Evolutionary conservation across 768 basidiomycete genomes (phyloP), one percentile per base, ranked within the genome.

Genomic region (Amanita brunnescens): DNA sequence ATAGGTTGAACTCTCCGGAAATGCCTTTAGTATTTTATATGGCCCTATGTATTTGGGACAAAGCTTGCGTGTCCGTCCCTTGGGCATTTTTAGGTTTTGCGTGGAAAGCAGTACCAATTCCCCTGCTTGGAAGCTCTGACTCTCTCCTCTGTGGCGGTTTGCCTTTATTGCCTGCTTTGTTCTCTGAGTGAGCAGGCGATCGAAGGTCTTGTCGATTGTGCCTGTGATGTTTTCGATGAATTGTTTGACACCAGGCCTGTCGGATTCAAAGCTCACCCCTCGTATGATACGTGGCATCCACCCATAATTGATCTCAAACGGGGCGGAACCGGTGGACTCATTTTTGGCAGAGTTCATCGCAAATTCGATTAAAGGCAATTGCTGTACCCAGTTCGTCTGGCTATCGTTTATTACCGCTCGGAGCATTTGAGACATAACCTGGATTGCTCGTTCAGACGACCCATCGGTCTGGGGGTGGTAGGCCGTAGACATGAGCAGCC

Each of bases 381-480:
- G 57, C 0, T 61, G 51, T 0, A 63, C 56, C 67, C 69, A 72
- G 35, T 72, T 61, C 0, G 55, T 58, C 35, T 71, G 69, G 20
- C 68, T 56, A 0, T 61, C 58, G 0, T 44, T 10, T 0, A 70
- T 54, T 0, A 56, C 12, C 0, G 61, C 35, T 0, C 57, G 42
- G 30, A 72, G 59, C 5, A 70, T 69, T 49, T 71, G 67, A 0
- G 54, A 58, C 1, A 72, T 52, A 14, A 44, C 58, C 0, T 60
- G 37, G 34, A 66, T 72, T 0, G 57, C 61, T 7, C 61, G 49
- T 55, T 65, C 61, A 0, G 62, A 58, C 18, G 61, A 62, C 0
- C 70, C 67, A 54, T 73, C 69, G 1, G 68, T 74, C 45, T 74
- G 68, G 0, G 69, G 72, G 47, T 74, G 73, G 51, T 67, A 74